Percentiles rank a stretch among this genome's conserved stretches.
Evolutionary conservation across 1,284 basidiomycete genomes (phyloP).

Genomic region (Sphagnurus paluster): DNA sequence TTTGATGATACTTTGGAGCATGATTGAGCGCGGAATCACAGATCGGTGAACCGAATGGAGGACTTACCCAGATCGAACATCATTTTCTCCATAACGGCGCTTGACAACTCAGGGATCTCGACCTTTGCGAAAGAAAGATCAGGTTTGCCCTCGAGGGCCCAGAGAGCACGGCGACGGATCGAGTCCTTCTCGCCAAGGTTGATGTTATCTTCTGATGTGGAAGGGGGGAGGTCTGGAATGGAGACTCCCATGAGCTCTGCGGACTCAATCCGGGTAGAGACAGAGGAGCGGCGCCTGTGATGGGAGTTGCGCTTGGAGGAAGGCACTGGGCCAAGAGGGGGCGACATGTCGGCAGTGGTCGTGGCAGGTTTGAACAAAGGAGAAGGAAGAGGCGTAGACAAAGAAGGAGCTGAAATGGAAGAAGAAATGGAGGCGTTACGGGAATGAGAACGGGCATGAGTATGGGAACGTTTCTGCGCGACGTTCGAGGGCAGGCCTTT

Average conservation of each 20-base stretch:
- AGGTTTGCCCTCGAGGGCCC: conserved; percentile 76
- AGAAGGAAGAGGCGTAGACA: too few species aligned
- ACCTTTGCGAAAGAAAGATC: conserved; percentile 68
- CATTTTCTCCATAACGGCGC: conserved; percentile 52
- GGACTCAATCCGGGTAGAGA: conserved; percentile 80
- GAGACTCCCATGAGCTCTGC: conserved; percentile 82
- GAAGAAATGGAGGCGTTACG: conserved; percentile 58
- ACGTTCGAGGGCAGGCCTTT: conserved; percentile 32
- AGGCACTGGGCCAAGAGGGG: conserved; percentile 22
- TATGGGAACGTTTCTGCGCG: conserved; percentile 40
- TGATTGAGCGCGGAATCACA: conserved; percentile 16
- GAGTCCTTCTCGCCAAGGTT: conserved; percentile 75
- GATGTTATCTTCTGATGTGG: conserved; percentile 61
- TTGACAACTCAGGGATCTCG: conserved; percentile 75
- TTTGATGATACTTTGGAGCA: conserved; percentile 41
- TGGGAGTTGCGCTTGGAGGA: conserved; percentile 69
- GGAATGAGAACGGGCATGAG: conserved; percentile 70
- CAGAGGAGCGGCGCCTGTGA: conserved; percentile 79
- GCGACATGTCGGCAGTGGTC: conserved; percentile 22
- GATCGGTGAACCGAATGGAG: conserved; percentile 9
- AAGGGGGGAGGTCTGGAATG: conserved; percentile 57
- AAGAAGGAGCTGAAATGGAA: conserved; percentile 34
- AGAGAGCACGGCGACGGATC: conserved; percentile 73
- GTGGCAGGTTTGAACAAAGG: conserved; percentile 34
- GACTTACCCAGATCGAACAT: conserved; percentile 65